Conservation (phyloP, 305 asterid species). For the Fraxinus sp. region DNA sequence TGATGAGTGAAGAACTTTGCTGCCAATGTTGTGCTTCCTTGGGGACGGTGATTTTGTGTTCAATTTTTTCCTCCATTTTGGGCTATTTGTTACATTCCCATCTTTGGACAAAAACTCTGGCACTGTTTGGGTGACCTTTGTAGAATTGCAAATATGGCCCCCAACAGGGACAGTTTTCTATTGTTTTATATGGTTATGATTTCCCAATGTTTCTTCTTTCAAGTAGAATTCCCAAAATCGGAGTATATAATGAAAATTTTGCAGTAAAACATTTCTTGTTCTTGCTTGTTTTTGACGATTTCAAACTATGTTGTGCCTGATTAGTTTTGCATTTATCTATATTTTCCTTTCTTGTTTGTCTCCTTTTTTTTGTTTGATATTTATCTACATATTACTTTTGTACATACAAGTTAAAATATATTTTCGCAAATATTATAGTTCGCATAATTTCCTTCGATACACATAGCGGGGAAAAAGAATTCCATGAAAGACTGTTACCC, state of each 20-base stretch:
- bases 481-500: background rate
- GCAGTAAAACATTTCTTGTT: constrained; percentile 15
- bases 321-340: background rate
- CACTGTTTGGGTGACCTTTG: constrained; percentile 40
- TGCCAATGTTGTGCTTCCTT: constrained; percentile 35
- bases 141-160: constrained; percentile 48
- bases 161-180: constrained; percentile 25
- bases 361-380: background rate
- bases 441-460: background rate
- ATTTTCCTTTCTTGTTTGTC: background rate
- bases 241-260: constrained; percentile 10
- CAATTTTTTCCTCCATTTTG: constrained; percentile 41
- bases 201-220: constrained; percentile 16
- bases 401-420: background rate
- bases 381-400: background rate
- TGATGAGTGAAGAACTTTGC: constrained; percentile 24
- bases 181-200: background rate
- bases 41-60: constrained; percentile 38
- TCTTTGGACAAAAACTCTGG: constrained; percentile 33
- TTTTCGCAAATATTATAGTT: background rate
- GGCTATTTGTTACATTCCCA: constrained; percentile 44
- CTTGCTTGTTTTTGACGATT: background rate
- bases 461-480: background rate
- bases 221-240: constrained; percentile 18
- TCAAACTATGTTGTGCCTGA: background rate